Conservation (phyloP, 306 rosid species). For the Lathyrus oleraceus region DNA sequence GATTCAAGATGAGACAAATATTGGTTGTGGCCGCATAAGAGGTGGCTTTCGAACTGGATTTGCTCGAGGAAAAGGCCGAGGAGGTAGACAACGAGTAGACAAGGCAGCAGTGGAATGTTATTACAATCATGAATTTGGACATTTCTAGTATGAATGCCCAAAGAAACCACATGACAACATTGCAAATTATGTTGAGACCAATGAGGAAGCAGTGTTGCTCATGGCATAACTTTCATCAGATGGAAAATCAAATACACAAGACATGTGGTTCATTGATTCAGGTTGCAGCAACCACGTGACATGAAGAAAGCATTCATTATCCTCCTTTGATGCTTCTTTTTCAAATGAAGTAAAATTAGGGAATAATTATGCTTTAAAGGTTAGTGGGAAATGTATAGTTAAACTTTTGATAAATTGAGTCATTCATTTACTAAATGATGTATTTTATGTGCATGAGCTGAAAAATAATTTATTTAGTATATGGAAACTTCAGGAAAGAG, state of each 20-base stretch:
- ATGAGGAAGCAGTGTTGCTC: too few relatives aligned
- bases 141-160: neutral
- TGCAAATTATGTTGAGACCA: neutral
- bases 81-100: neutral
- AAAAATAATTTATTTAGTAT: conserved; percentile 3
- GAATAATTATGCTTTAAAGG: too few relatives aligned
- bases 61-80: conserved; percentile 1
- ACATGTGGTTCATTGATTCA: conserved; percentile 5
- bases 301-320: neutral
- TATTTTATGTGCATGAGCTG: conserved; percentile 1
- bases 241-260: too few relatives aligned
- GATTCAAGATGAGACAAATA: too few relatives aligned
- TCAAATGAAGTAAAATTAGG: too few relatives aligned
- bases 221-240: too few relatives aligned
- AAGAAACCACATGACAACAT: neutral
- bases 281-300: neutral
- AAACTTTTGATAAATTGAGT: too few relatives aligned
- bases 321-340: neutral
- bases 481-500: too few relatives aligned
- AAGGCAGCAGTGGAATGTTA: neutral
- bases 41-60: too few relatives aligned
- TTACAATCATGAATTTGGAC: neutral
- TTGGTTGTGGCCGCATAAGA: too few relatives aligned
- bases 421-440: neutral
- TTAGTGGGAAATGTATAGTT: too few relatives aligned